Evolutionary conservation across 2,329 filamentous ascomycete species (phyloP).

Genomic region (Paecilomyces sp.): DNA sequence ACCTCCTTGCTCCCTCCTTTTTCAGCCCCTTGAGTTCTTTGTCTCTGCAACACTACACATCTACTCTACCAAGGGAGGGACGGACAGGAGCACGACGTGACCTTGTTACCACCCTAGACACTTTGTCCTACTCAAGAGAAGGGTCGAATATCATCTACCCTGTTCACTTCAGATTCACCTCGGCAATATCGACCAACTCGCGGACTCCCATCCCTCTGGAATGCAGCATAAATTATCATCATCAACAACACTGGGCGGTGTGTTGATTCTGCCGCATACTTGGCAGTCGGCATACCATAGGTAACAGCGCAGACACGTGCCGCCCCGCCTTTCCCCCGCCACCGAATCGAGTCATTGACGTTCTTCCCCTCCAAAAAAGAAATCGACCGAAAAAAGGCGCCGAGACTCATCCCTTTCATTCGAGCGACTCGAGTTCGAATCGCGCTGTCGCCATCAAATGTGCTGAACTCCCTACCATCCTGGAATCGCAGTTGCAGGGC

Average conservation of each 20-base stretch:
- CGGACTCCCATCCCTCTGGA: too few species aligned
- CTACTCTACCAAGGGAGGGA: neutral
- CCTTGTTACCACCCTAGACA: too few species aligned
- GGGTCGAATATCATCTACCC: too few species aligned
- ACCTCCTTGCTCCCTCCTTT: neutral
- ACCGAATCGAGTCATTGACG: neutral
- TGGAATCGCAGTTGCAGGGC: neutral
- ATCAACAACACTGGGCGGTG: neutral
- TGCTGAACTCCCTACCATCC: neutral
- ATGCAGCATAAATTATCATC: too few species aligned
- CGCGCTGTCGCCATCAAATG: conserved; percentile 1
- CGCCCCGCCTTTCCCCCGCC: neutral
- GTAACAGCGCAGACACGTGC: neutral
- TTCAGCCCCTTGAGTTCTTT: neutral
- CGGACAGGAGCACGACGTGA: neutral
- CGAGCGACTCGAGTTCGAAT: conserved; percentile 8
- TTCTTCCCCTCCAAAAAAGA: neutral
- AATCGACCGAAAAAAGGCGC: neutral
- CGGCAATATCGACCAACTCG: too few species aligned
- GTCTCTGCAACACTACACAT: neutral
- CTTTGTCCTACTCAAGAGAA: too few species aligned
- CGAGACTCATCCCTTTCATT: conserved; percentile 2
- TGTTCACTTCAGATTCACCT: too few species aligned
- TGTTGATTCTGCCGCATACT: neutral
- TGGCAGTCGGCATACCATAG: neutral